Evolutionary conservation across 2,329 filamentous ascomycete species (phyloP).

Genomic region (Monosporascus sp.): DNA sequence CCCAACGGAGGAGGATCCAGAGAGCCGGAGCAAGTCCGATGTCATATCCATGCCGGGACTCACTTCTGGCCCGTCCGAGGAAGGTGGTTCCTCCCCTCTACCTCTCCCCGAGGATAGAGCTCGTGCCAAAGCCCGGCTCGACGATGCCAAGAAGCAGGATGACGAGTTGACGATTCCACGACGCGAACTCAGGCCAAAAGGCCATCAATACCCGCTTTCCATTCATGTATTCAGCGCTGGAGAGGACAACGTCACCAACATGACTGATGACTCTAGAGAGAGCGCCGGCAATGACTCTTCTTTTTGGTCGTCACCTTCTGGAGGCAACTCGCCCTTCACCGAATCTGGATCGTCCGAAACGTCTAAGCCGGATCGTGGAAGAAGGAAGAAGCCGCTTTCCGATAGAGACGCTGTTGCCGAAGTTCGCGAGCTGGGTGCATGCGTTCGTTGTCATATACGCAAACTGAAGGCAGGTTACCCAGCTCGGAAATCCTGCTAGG

Average conservation of each 20-base stretch:
- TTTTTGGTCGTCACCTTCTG: background rate
- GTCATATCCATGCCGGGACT: background rate
- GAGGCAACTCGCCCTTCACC: background rate
- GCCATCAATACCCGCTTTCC: background rate
- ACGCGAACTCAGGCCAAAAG: background rate
- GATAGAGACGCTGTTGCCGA: background rate
- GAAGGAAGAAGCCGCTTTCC: background rate
- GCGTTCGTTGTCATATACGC: background rate
- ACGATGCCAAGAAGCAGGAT: background rate
- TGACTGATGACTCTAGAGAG: background rate
- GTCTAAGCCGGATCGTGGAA: background rate
- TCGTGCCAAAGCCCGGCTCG: background rate
- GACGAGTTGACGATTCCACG: background rate
- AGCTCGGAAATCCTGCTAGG: background rate
- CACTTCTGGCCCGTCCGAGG: background rate
- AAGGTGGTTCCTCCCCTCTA: background rate
- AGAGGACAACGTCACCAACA: background rate
- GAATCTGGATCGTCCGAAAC: background rate
- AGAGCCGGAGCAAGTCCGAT: background rate
- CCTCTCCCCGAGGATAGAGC: background rate
- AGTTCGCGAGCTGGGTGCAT: background rate
- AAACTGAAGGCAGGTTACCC: background rate
- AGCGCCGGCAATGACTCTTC: background rate
- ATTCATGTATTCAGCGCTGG: background rate
- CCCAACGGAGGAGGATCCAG: background rate